A percentile compares a stretch with the other conserved stretches of the same genome.
Evolutionary conservation across 2,329 filamentous ascomycete species (phyloP).

Genomic region (Colletotrichum karsti): DNA sequence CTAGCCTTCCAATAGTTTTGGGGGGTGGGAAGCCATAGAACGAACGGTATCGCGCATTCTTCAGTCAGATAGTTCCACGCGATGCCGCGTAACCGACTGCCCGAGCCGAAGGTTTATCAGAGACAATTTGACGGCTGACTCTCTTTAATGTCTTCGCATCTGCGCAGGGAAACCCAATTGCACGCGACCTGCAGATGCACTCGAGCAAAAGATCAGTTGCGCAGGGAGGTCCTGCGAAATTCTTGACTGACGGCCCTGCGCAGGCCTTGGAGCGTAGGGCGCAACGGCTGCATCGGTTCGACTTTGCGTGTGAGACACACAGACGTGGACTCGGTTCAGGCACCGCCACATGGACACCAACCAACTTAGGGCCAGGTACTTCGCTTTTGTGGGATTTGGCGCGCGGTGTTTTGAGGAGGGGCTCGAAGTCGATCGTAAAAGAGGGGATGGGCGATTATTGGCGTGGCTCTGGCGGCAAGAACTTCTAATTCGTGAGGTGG

Average conservation of each 20-base stretch:
- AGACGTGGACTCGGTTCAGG: background rate
- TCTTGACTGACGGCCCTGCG: background rate
- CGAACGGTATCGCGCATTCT: too few species aligned
- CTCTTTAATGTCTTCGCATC: background rate
- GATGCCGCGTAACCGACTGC: background rate
- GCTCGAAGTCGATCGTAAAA: background rate
- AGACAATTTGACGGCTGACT: background rate
- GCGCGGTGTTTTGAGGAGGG: background rate
- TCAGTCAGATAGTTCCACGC: background rate
- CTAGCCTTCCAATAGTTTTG: too few species aligned
- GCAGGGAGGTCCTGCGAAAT: too few species aligned
- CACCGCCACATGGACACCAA: background rate
- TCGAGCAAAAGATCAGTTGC: too few species aligned
- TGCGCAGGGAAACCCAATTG: background rate
- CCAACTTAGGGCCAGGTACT: too few species aligned
- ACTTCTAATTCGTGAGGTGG: background rate
- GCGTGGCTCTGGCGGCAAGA: background rate
- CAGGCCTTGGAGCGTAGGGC: background rate
- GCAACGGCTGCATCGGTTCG: background rate
- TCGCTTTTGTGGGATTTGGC: conserved; percentile 2
- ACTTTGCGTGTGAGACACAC: background rate
- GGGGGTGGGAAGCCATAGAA: too few species aligned
- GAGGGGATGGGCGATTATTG: background rate
- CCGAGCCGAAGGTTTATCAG: background rate
- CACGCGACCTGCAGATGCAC: background rate